Evolutionary conservation across 2,329 filamentous ascomycete genomes (phyloP), one percentile per base, ranked within the genome.

Genomic region (Diaporthe destruens): DNA sequence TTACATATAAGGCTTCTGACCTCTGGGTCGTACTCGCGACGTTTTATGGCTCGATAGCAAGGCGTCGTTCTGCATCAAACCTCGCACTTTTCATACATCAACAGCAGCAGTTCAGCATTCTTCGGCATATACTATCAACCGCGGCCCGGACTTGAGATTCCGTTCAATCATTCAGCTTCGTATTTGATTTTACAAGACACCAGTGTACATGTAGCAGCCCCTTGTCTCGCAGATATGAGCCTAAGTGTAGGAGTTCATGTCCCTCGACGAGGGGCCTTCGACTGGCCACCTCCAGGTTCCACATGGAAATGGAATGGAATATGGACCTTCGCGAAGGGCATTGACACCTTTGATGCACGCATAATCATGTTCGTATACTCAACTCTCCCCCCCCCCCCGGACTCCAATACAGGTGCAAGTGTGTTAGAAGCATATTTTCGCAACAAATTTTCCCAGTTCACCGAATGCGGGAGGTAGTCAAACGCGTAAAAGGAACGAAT

Each of bases 301-400:
- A n/a, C 2, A n/a, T 55, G 1, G 49, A 67, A 4, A 23, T 18
- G 39, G 2, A 3, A 70, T 69, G 70, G 65, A 6, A 1, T 25
- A 1, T 74, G 72, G 72, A 72, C 70, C 20, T 67, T 72, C 16
- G 25, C 54, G 5, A 61, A 55, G 55, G 69, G 65, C 8, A 59
- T 36, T 6, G n/a, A 65, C 12, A 69, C 42, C 11, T 67, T 72
- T 11, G 54, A 74, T 54, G 42, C 65, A 9, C 42, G 65, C 8
- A 34, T 12, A 16, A 25, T 20, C 9, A 67, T 65, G 5, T 55
- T 32, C 14, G 32, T 36, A 8, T 2, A 3, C 25, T 34, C 5
- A 7, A 25, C n/a, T n/a, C n/a, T n/a, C n/a, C n/a, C n/a, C n/a
- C n/a, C n/a, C 34, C 53, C n/a, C 18, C 29, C 9, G 8, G 18